phyloP scores from a whole-genome alignment of 1,139 yeast genomes.

The Blastobotrys niveus region DNA sequence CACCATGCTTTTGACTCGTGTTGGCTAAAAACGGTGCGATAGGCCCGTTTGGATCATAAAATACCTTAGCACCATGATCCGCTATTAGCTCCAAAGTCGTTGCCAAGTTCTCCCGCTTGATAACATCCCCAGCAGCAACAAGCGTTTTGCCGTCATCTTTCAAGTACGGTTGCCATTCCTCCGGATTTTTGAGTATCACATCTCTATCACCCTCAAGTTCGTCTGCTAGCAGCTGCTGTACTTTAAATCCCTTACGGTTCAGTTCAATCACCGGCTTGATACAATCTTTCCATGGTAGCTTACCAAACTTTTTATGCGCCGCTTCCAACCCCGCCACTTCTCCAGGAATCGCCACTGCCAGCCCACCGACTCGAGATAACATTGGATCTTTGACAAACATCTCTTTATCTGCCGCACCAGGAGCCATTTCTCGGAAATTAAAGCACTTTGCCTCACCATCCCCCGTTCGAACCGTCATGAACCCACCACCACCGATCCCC shows the following conservation, averaged over 20 bases:
- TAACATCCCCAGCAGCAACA: constrained; percentile 50
- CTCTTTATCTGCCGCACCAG: constrained; percentile 50
- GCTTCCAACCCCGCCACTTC: constrained; percentile 75
- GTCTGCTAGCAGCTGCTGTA: constrained; percentile 44
- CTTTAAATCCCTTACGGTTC: constrained; percentile 62
- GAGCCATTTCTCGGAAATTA: constrained; percentile 89
- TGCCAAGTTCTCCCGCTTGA: constrained; percentile 58
- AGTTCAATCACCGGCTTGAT: constrained; percentile 69
- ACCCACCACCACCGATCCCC: constrained; percentile 94
- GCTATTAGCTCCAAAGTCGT: constrained; percentile 65
- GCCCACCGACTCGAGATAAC: constrained; percentile 68
- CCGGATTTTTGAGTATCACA: constrained; percentile 15
- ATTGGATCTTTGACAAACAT: constrained; percentile 54
- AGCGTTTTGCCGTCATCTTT: constrained; percentile 35
- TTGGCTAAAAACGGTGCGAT: constrained; percentile 53
- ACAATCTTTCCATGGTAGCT: constrained; percentile 67
- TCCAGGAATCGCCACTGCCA: constrained; percentile 85
- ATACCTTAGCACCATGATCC: constrained; percentile 64
- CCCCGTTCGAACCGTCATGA: constrained; percentile 50
- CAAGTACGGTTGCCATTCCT: constrained; percentile 32
- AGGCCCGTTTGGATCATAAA: constrained; percentile 80
- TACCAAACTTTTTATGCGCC: constrained; percentile 55
- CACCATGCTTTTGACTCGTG: constrained; percentile 47
- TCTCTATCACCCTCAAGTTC: constrained; percentile 31
- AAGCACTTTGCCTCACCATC: constrained; percentile 51